Evolutionary conservation across 805 yeast species (phyloP), one percentile per base, ranked within the genome.

Genomic region (Yamadazyma takamatsuzukensis): DNA sequence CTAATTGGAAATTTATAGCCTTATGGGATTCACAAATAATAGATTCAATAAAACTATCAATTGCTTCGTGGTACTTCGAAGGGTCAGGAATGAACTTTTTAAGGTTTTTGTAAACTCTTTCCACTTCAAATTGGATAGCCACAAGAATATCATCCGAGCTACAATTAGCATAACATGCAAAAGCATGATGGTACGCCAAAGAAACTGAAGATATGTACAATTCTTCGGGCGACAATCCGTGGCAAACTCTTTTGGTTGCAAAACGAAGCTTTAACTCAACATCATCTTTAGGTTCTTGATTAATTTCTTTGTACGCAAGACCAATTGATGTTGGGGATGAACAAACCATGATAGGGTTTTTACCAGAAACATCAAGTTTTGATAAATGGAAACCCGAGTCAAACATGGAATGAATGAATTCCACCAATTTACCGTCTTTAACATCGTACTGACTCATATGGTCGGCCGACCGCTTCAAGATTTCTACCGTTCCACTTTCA

Each of bases 1-100:
- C 84, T 33, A 86, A 66, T 19, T 78, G 76, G 47, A 86, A 79
- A 47, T 78, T 82, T 39, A 87, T 71, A 1, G 93, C 79, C n/a
- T 78, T 59, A 49, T 86, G 94, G 2, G 80, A 68, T 50, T 87
- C 95, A 34, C 73, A 64, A 12, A 82, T 51, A 3, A 81, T 56
- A 1, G 72, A 58, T 6, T 54, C 46, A 55, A 61, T 23, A 67
- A 65, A 44, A 58, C 49, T 36, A 2, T 47, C 48, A 6, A 45
- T 32, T 11, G 43, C 47, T n/a, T 21, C 26, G 10, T 21, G 24
- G 4, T 25, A 26, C 12, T 37, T 39, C 15, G 31, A 25, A 7
- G 37, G 36, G 11, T 48, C 53, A 7, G 36, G 19, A 5, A 39
- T 25, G 21, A 40, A 30, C 14, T 51, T 36, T 9, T 32, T 27